Percentiles rank a stretch among this genome's conserved stretches.
These are phyloP conservation scores for Margaritispora aquatica DNA, from an alignment of 495 filamentous ascomycete species.

Conservation along the genomic window DNA sequence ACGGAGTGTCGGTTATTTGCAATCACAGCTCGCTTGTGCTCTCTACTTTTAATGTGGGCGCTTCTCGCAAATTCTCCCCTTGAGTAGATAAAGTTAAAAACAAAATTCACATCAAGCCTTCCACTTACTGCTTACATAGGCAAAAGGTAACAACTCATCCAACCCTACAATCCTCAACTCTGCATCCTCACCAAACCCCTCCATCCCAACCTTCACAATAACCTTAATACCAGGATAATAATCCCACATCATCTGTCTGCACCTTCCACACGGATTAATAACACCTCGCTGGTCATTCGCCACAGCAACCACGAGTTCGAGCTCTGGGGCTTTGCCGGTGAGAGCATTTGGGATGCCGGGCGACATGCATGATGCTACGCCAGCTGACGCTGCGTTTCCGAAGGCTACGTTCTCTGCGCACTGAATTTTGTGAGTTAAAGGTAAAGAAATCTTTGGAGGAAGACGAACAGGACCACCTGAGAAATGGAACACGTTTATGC, in stretches of 20 bases:
- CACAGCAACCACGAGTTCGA: constrained; percentile 25
- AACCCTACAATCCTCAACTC: constrained; percentile 10
- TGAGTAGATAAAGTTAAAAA: too few relatives aligned
- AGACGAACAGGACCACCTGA: constrained; percentile 22
- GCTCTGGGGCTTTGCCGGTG: background rate
- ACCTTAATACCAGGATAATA: constrained; percentile 25
- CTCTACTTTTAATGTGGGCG: too few relatives aligned
- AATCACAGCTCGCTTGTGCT: too few relatives aligned
- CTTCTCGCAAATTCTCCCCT: too few relatives aligned
- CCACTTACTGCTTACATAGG: background rate
- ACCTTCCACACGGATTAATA: constrained; percentile 28
- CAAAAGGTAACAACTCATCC: constrained; percentile 12
- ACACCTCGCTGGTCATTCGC: constrained; percentile 24
- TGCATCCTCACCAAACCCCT: background rate
- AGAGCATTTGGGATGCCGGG: background rate
- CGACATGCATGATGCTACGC: constrained; percentile 1
- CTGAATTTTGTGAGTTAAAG: background rate
- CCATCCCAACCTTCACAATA: constrained; percentile 15
- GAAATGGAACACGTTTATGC: constrained; percentile 29
- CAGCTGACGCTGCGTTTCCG: constrained; percentile 25
- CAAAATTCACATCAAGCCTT: too few relatives aligned
- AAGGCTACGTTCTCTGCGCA: constrained; percentile 23
- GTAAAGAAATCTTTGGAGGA: too few relatives aligned
- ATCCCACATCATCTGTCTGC: constrained; percentile 27
- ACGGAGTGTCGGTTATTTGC: too few relatives aligned